These are phyloP conservation scores for Ustilago vetiveriae DNA, from an alignment of 1,284 basidiomycete genomes.

Conservation along the genomic window DNA sequence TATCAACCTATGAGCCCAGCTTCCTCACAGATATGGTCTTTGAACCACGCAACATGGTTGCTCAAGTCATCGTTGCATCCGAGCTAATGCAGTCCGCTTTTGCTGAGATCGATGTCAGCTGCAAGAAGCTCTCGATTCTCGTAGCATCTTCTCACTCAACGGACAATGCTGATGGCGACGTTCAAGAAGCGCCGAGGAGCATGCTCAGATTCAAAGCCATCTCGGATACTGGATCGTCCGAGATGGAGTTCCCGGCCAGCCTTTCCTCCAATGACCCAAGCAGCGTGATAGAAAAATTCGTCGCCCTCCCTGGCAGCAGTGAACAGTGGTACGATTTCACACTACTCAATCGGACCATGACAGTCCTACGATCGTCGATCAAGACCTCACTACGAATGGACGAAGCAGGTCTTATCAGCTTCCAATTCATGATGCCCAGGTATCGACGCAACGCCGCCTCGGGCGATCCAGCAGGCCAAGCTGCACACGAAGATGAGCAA, in stretches of 20 bases:
- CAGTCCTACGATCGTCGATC: slow-evolving; percentile 47
- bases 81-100: slow-evolving; percentile 46
- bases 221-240: slow-evolving; percentile 37
- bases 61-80: slow-evolving; percentile 48
- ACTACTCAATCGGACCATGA: slow-evolving; percentile 44
- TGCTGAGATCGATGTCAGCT: slow-evolving; percentile 43
- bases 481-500: slow-evolving; percentile 39
- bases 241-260: slow-evolving; percentile 53
- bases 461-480: slow-evolving; percentile 20
- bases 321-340: slow-evolving; percentile 49
- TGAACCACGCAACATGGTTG: slow-evolving; percentile 68
- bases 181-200: too few species aligned
- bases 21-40: slow-evolving; percentile 82
- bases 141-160: slow-evolving; percentile 22
- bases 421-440: slow-evolving; percentile 61
- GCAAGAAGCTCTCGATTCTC: slow-evolving; percentile 44
- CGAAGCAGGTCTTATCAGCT: slow-evolving; percentile 55
- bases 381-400: slow-evolving; percentile 60
- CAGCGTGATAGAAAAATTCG: slow-evolving; percentile 51
- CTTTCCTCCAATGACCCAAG: slow-evolving; percentile 37
- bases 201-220: slow-evolving; percentile 41
- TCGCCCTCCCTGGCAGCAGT: slow-evolving; percentile 27
- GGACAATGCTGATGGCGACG: too few species aligned
- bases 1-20: slow-evolving; percentile 85
- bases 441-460: slow-evolving; percentile 21